Evolutionary conservation across 1,284 basidiomycete genomes (phyloP).

Genomic region (Athelia sp.): DNA sequence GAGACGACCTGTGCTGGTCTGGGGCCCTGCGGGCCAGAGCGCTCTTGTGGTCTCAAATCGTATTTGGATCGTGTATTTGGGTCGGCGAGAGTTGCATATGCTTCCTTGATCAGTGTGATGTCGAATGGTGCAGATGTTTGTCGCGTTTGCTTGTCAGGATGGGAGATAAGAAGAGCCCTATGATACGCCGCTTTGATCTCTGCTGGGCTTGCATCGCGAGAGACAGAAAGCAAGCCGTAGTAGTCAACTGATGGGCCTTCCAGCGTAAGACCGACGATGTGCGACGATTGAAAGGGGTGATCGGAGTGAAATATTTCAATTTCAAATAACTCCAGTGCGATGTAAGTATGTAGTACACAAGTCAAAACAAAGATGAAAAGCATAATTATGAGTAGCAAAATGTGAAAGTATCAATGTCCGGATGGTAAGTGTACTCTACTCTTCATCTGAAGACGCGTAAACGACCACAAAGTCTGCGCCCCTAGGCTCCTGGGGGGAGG

Average conservation of each 20-base stretch:
- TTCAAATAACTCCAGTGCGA: neutral
- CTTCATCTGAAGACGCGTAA: constrained; percentile 49
- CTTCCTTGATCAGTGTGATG: constrained; percentile 55
- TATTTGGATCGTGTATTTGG: constrained; percentile 42
- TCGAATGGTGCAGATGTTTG: constrained; percentile 25
- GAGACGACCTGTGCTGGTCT: constrained; percentile 75
- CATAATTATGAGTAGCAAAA: too few species aligned
- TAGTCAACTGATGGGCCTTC: constrained; percentile 28
- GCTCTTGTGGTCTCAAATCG: constrained; percentile 29
- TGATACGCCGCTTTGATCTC: constrained; percentile 73
- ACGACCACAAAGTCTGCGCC: constrained; percentile 49
- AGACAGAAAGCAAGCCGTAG: constrained; percentile 41
- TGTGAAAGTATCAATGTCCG: too few species aligned
- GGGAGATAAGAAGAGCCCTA: constrained; percentile 51
- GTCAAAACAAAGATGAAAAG: neutral
- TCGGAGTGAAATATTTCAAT: neutral
- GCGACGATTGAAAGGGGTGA: too few species aligned
- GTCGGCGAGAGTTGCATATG: constrained; percentile 36
- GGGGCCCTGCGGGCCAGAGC: constrained; percentile 25
- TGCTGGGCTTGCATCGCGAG: constrained; percentile 31
- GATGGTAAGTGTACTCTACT: too few species aligned
- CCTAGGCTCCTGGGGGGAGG: constrained; percentile 34
- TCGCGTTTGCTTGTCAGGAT: constrained; percentile 63
- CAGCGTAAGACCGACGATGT: neutral
- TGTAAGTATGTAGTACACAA: neutral